A percentile compares a stretch with the other conserved stretches of the same genome.
phyloP scores from a whole-genome alignment of 768 basidiomycete genomes.

The Suillus americanus region DNA sequence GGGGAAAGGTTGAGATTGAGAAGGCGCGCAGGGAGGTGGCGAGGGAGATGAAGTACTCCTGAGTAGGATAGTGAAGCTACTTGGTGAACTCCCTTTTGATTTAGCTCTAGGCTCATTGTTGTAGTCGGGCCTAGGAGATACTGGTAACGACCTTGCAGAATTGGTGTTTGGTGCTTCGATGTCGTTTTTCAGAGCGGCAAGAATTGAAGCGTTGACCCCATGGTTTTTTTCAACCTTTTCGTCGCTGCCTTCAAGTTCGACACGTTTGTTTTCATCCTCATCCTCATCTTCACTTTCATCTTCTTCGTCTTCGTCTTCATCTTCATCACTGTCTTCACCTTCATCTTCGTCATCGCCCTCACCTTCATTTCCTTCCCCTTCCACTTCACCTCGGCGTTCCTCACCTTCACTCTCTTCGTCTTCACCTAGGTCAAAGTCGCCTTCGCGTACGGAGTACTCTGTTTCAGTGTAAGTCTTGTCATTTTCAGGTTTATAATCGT shows the following conservation, averaged over 20 bases:
- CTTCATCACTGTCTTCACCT: background rate
- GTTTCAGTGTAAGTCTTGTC: constrained; percentile 11
- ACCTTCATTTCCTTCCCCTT: background rate
- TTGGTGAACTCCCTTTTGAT: background rate
- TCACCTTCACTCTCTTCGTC: constrained; percentile 2
- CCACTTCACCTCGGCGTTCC: background rate
- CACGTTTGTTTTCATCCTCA: background rate
- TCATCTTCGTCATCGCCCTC: background rate
- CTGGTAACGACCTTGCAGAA: background rate
- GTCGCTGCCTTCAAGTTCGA: background rate
- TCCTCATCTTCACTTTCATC: background rate
- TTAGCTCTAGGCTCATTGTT: background rate
- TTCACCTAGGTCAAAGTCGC: background rate
- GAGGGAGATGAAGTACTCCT: background rate
- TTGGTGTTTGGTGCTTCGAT: background rate
- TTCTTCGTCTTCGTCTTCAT: too few relatives aligned
- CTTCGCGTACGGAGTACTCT: background rate
- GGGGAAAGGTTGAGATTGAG: constrained; percentile 21
- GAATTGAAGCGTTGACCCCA: background rate
- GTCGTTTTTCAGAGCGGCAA: background rate
- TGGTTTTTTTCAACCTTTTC: background rate
- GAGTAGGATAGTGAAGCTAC: background rate
- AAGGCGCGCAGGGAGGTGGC: constrained; percentile 8
- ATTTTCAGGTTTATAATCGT: constrained; percentile 14
- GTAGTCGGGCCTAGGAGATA: background rate